Conservation (phyloP, 768 basidiomycete species). For the Trametes sanguinea region DNA sequence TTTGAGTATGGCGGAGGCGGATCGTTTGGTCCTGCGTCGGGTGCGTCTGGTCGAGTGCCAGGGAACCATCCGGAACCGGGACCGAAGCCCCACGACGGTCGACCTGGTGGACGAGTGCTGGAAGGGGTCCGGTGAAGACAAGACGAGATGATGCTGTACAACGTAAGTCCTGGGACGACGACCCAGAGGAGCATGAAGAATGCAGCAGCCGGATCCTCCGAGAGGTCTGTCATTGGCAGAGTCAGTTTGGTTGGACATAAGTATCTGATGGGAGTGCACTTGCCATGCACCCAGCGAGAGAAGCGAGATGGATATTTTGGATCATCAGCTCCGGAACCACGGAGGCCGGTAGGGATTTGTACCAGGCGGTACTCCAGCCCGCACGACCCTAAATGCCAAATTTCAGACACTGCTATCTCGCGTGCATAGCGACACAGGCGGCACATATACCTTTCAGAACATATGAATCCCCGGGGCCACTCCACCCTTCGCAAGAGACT, state of each 20-base stretch:
- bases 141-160: slow-evolving; percentile 60
- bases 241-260: neutral
- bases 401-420: neutral
- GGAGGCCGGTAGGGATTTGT: slow-evolving; percentile 52
- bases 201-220: slow-evolving; percentile 44
- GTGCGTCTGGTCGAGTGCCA: slow-evolving; percentile 39
- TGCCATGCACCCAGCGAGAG: slow-evolving; percentile 22
- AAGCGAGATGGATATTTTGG: slow-evolving; percentile 21
- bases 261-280: neutral
- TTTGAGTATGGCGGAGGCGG: slow-evolving; percentile 61
- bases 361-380: slow-evolving; percentile 82
- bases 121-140: slow-evolving; percentile 44
- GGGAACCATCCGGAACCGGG: slow-evolving; percentile 56
- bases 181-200: slow-evolving; percentile 63
- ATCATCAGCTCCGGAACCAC: slow-evolving; percentile 17
- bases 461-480: slow-evolving; percentile 74
- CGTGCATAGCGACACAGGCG: no score
- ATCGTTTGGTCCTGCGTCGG: slow-evolving; percentile 35
- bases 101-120: slow-evolving; percentile 36
- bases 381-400: slow-evolving; percentile 66
- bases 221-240: neutral
- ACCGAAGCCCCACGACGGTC: slow-evolving; percentile 39
- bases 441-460: slow-evolving; percentile 72
- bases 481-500: slow-evolving; percentile 92
- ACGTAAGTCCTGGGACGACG: slow-evolving; percentile 49